Conservation (phyloP, 2,329 filamentous ascomycete genomes). For the Ascochyta clinopodiicola region DNA sequence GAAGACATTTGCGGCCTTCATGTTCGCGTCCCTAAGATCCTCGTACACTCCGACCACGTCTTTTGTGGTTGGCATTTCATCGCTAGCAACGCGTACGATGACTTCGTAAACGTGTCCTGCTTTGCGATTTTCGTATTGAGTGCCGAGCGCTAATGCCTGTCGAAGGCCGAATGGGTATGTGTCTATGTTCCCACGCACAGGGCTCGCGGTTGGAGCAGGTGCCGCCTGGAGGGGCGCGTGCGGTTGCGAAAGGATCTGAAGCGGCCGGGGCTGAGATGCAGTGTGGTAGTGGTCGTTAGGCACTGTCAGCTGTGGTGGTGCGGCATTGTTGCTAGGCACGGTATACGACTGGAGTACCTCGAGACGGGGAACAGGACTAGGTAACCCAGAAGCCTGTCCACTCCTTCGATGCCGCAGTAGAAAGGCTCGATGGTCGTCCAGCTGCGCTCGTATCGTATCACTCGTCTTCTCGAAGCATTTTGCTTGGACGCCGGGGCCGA, state of each 20-base stretch:
- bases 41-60: not conserved
- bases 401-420: slow-evolving; percentile 18
- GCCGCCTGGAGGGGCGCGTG: slow-evolving; percentile 9
- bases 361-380: slow-evolving; percentile 19
- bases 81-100: not conserved
- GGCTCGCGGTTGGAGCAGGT: slow-evolving; percentile 1
- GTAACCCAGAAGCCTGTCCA: slow-evolving; percentile 11
- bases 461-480: slow-evolving; percentile 27
- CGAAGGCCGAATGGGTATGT: slow-evolving; percentile 21
- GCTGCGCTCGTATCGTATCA: slow-evolving; percentile 27
- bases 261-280: slow-evolving; percentile 15
- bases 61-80: not conserved
- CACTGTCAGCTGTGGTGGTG: not conserved
- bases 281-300: slow-evolving; percentile 6
- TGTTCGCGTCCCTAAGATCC: slow-evolving; percentile 10
- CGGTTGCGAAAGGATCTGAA: slow-evolving; percentile 16
- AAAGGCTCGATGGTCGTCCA: slow-evolving; percentile 30
- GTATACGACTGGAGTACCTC: slow-evolving; percentile 10
- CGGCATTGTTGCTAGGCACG: slow-evolving; percentile 4
- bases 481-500: slow-evolving; percentile 31
- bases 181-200: slow-evolving; percentile 10
- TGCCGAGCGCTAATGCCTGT: slow-evolving; percentile 1
- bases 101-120: not conserved
- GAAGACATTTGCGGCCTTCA: not conserved
- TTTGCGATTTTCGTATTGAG: not conserved